Base-by-base conservation (phyloP, 2,329 filamentous ascomycete species). In the Aspergillus viridinutans region DNA sequence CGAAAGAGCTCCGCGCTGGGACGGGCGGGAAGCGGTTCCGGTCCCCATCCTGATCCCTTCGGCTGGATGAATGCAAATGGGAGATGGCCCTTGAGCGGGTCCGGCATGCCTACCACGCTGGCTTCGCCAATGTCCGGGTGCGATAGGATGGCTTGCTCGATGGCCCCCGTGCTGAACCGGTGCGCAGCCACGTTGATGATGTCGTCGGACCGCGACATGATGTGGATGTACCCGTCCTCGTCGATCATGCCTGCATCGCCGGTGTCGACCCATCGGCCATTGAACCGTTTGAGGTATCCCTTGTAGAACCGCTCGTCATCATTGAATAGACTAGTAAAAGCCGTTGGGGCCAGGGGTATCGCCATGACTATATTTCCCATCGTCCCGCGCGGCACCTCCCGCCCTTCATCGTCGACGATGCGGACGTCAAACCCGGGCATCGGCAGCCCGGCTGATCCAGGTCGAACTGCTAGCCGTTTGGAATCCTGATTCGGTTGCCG, bases 171-270 rank as follows among this genome's bases (percentile, higher is more conserved):
- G 61, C 89, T 93, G 59, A 97, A 87, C 14, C 92, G 85, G 76
- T 97, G 92, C 4, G 92, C 92, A 43, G 92, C 92, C n/a, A 96
- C 92, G 69, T 97, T 97, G 69, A 97, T 92, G 58, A 97, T 88
- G 72, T 97, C 92, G 76, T 97, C 92, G 32, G 81, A 81, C 53
- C 85, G 74, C 3, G 80, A 79, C 82, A 87, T 86, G 64, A 88
- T 80, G 64, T 85, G 82, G 32, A 86, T 78, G 63, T 85, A 85
- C 4, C 83, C 84, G 43, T 93, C 87, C 14, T 82, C 72, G 69
- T 97, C 92, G 56, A 97, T 85, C 79, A 92, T 86, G 0, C 93
- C 92, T 0, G 91, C 89, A 70, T 97, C 92, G 2, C 92, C 93
- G 0, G 92, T 97, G 69, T 97, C 92, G 47, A 97, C 75, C 90